Conservation (phyloP, 2,329 filamentous ascomycete genomes). For the Nemania sp. region DNA sequence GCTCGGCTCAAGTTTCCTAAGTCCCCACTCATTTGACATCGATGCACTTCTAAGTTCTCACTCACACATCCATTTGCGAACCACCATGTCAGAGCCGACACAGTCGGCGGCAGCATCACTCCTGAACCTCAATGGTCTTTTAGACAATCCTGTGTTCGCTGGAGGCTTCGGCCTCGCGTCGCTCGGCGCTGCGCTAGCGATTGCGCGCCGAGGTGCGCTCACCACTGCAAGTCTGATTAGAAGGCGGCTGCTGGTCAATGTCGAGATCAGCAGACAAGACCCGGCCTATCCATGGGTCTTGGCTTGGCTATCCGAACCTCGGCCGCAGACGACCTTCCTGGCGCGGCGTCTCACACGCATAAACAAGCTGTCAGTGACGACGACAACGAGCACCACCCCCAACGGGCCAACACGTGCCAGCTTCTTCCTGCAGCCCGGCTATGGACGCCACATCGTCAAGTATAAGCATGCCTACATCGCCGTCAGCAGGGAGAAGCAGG, state of each 20-base stretch:
- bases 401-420: constrained; percentile 74
- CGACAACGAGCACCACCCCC: constrained; percentile 57
- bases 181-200: constrained; percentile 77
- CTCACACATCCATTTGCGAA: constrained; percentile 1
- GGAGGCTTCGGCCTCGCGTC: constrained; percentile 89
- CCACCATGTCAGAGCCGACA: constrained; percentile 37
- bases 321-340: constrained; percentile 64
- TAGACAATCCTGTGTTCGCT: constrained; percentile 66
- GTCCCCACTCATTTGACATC: no score
- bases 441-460: constrained; percentile 83
- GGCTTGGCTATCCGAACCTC: constrained; percentile 88
- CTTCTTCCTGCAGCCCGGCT: constrained; percentile 89
- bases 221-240: constrained; percentile 74
- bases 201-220: constrained; percentile 77
- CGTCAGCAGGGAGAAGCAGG: constrained; percentile 83
- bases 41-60: neutral
- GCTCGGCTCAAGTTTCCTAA: no score
- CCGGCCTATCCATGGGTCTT: constrained; percentile 93
- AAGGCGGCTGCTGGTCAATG: constrained; percentile 85
- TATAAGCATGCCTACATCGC: constrained; percentile 86
- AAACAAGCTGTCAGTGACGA: constrained; percentile 62
- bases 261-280: constrained; percentile 94
- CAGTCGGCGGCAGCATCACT: constrained; percentile 30
- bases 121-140: constrained; percentile 59
- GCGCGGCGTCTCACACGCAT: constrained; percentile 61